These are phyloP conservation scores for Chaetomium olivaceum DNA, from an alignment of 2,329 filamentous ascomycete genomes.

Conservation along the genomic window DNA sequence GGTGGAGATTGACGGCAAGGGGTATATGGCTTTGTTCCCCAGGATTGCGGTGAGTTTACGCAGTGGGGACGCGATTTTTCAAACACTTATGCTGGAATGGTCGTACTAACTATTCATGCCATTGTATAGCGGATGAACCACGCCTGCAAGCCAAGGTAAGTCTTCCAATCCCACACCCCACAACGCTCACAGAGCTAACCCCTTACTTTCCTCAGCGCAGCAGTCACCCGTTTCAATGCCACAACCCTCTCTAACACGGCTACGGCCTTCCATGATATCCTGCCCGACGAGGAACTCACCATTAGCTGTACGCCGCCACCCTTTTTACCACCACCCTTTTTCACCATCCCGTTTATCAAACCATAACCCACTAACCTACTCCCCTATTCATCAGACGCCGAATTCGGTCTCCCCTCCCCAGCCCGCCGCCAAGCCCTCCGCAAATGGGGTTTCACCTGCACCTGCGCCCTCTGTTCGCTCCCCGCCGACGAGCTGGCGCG, in stretches of 20 bases:
- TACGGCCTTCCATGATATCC: slow-evolving; percentile 33
- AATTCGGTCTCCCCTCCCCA: slow-evolving; percentile 28
- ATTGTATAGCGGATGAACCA: slow-evolving; percentile 41
- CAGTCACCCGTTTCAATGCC: slow-evolving; percentile 30
- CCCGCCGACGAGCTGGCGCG: slow-evolving; percentile 15
- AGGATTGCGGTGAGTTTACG: slow-evolving; percentile 38
- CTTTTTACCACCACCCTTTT: background rate
- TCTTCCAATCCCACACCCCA: background rate
- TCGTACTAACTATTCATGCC: background rate
- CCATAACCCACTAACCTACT: background rate
- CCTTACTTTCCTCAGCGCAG: slow-evolving; percentile 26
- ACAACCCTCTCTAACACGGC: slow-evolving; percentile 31
- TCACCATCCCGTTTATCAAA: too few species aligned
- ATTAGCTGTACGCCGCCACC: slow-evolving; percentile 34
- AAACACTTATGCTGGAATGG: background rate
- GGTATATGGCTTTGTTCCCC: slow-evolving; percentile 38
- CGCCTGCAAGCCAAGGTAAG: slow-evolving; percentile 42
- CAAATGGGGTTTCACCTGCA: slow-evolving; percentile 37
- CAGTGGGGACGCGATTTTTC: background rate
- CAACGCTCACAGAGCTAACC: background rate
- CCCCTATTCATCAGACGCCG: slow-evolving; percentile 16
- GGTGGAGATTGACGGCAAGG: slow-evolving; percentile 30
- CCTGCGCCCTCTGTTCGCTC: slow-evolving; percentile 32
- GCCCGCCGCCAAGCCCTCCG: slow-evolving; percentile 28
- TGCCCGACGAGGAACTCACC: slow-evolving; percentile 36